Conservation (phyloP, 164 flowering plant genomes). For the Magnolia sinica region DNA sequence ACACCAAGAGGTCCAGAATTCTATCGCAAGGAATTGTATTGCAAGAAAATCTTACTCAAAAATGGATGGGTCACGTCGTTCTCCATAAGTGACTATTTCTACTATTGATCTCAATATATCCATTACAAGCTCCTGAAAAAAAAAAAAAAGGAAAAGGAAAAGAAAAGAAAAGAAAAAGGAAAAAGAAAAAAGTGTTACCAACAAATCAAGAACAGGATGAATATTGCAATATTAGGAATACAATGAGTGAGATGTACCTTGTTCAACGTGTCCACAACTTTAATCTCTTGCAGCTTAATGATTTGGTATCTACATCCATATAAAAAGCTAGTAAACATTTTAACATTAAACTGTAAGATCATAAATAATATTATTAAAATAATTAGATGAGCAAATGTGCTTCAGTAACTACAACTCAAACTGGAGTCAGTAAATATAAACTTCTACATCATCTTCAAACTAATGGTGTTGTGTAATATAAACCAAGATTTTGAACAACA, state of each 20-base stretch:
- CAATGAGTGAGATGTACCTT: constrained; percentile 25
- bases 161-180: constrained; percentile 12
- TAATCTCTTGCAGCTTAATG: constrained; percentile 38
- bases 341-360: background rate
- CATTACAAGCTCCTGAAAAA: constrained; percentile 48
- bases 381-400: background rate
- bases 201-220: background rate
- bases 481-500: background rate
- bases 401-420: background rate
- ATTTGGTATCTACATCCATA: constrained; percentile 35
- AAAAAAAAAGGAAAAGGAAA: background rate
- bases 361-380: background rate
- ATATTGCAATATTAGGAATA: background rate
- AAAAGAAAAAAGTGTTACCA: background rate
- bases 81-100: constrained; percentile 67
- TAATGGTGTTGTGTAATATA: background rate
- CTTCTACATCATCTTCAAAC: background rate
- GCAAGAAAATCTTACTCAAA: constrained; percentile 48
- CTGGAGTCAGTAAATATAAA: background rate
- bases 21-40: background rate
- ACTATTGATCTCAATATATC: constrained; percentile 57
- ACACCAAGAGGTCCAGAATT: background rate
- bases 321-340: constrained; percentile 3
- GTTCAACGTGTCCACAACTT: constrained; percentile 41
- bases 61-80: constrained; percentile 52